Evolutionary conservation across 495 filamentous ascomycete species (phyloP).

Genomic region (Staphylotrichum tortipilum): DNA sequence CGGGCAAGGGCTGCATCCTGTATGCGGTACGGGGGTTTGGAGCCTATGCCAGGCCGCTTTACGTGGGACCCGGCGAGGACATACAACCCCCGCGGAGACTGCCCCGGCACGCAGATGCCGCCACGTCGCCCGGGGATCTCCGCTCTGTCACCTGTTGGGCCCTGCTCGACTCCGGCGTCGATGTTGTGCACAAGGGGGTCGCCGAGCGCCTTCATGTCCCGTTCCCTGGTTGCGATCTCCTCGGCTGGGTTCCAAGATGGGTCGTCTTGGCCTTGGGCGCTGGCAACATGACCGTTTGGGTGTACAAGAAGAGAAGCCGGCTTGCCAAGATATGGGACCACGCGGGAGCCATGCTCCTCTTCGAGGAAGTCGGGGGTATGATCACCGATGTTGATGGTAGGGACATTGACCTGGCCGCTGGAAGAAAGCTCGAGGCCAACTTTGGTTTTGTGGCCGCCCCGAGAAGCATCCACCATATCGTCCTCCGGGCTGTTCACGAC

Average conservation of each 20-base stretch:
- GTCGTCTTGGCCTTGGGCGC: slow-evolving; percentile 50
- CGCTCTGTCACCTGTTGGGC: slow-evolving; percentile 33
- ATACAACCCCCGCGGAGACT: not conserved
- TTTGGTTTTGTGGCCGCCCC: slow-evolving; percentile 43
- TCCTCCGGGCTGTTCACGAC: slow-evolving; percentile 27
- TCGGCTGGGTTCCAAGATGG: slow-evolving; percentile 59
- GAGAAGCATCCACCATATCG: slow-evolving; percentile 23
- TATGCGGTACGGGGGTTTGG: slow-evolving; percentile 51
- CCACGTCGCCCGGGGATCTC: slow-evolving; percentile 25
- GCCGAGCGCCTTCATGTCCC: slow-evolving; percentile 38
- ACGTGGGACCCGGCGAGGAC: not conserved
- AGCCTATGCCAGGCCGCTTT: slow-evolving; percentile 42
- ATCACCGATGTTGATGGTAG: slow-evolving; percentile 55
- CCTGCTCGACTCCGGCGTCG: slow-evolving; percentile 33
- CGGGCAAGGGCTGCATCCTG: slow-evolving; percentile 47
- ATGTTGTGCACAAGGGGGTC: slow-evolving; percentile 38
- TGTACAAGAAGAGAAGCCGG: slow-evolving; percentile 44
- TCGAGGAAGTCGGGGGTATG: slow-evolving; percentile 54
- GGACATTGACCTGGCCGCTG: slow-evolving; percentile 37
- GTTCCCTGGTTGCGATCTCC: slow-evolving; percentile 48
- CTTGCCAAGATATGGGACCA: slow-evolving; percentile 67
- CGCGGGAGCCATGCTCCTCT: slow-evolving; percentile 59
- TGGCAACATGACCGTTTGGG: slow-evolving; percentile 53
- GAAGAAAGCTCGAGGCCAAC: slow-evolving; percentile 40
- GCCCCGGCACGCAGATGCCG: slow-evolving; percentile 19